Base-by-base conservation (phyloP, 1,284 basidiomycete genomes). In the Cryptococcus deneoformans region DNA sequence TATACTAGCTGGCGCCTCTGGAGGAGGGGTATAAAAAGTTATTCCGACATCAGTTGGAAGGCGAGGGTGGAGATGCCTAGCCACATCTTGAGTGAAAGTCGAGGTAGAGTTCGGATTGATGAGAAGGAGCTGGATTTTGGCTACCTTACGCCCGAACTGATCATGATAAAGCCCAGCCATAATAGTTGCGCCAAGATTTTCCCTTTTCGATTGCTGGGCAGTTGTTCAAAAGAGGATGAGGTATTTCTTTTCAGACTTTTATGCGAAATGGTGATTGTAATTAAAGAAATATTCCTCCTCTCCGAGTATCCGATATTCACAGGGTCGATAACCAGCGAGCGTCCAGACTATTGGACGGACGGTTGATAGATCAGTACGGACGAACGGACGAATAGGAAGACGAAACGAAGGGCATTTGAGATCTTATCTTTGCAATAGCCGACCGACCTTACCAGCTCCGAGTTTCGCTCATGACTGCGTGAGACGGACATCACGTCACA, bases 71-170 rank as follows among this genome's bases (percentile, higher is more conserved):
- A 60, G 53, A 35, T 57, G 54, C 5, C 36, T 14, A 5, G 47
- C 37, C 10, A 50, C 53, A 16, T 63, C 61, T 42, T 51, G 10
- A 29, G 61, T 63, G 56, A 63, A 63, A 43, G 52, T 9, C 36
- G 46, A 16, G 11, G 61, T 63, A 12, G 46, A 47, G 46, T 63
- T 63, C 10, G 61, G 61, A 48, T 63, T 63, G 53, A 63, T 63
- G 38, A 54, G 48, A 5, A 60, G 54, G 20, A 63, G 48, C 43
- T 50, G 46, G 43, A 58, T 56, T 39, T 58, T 42, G 9, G 61
- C 36, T 8, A 24, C 11, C 29, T 53, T 14, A 9, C 56, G 46
- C 7, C 61, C 58, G 7, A 59, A 24, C 10, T 52, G 38, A 24
- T 48, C 46, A 45, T 58, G 56, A 1, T 60, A 60, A 29, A 29